Conservation (phyloP, 495 filamentous ascomycete species). For the Penicillium macrosclerotiorum region DNA sequence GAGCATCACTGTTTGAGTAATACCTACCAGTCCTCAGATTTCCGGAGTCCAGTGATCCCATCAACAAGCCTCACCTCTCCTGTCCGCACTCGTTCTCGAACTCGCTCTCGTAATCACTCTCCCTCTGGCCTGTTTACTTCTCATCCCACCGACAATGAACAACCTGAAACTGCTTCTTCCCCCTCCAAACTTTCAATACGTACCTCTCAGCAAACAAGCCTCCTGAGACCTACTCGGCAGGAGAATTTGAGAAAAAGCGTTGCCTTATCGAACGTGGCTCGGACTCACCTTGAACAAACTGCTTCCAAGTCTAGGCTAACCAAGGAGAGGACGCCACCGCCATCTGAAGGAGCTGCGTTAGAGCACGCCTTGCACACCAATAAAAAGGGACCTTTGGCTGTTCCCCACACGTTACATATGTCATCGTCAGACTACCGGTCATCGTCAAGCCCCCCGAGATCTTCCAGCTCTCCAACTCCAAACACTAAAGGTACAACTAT, state of each 20-base stretch:
- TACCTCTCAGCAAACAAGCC: not conserved
- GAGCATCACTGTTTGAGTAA: no score
- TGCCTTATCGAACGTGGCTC: conserved; percentile 8
- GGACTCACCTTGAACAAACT: not conserved
- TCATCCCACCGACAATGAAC: not conserved
- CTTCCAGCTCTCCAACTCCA: not conserved
- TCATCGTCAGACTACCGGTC: conserved; percentile 4
- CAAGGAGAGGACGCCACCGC: no score
- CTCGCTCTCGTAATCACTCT: not conserved
- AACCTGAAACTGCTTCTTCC: not conserved
- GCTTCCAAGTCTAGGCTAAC: no score
- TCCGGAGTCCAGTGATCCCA: no score
- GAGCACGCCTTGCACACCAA: no score
- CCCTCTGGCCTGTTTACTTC: not conserved
- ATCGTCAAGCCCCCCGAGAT: not conserved
- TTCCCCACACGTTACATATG: conserved; percentile 1
- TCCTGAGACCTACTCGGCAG: not conserved
- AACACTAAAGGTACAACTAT: not conserved
- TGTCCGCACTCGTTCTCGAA: not conserved
- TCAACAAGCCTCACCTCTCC: not conserved
- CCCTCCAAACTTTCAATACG: not conserved
- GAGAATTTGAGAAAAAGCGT: conserved; percentile 4
- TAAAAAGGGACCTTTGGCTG: no score
- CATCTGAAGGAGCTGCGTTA: no score
- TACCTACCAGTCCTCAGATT: no score